Conservation (phyloP, 139 green algal species). For the Yamagishiella unicocca region DNA sequence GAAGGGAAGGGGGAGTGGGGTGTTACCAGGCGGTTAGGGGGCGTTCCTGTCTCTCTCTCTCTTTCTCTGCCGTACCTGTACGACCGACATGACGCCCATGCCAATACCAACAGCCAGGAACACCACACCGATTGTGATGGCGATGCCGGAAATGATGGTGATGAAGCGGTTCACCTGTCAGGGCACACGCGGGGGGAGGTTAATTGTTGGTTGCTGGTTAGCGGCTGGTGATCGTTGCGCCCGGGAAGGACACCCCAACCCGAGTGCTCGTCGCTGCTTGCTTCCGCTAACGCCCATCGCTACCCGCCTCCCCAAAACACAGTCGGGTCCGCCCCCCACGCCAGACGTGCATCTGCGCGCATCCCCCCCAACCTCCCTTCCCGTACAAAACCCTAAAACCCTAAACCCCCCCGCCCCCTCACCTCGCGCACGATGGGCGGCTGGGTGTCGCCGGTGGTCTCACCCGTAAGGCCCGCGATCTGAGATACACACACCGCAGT, state of each 20-base stretch:
- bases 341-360: no score
- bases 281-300: no score
- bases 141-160: slow-evolving; percentile 53
- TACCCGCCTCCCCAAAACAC: no score
- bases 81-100: slow-evolving; percentile 39
- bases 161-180: slow-evolving; percentile 60
- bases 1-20: not conserved
- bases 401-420: not conserved
- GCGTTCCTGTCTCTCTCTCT: not conserved
- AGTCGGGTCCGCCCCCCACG: no score
- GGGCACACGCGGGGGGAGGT: not conserved
- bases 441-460: slow-evolving; percentile 51
- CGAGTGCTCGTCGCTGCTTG: no score
- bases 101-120: slow-evolving; percentile 55
- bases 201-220: no score
- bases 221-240: no score
- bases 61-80: slow-evolving; percentile 17
- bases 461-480: slow-evolving; percentile 57
- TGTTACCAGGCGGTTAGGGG: not conserved
- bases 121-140: slow-evolving; percentile 54
- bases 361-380: no score
- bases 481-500: slow-evolving; percentile 1
- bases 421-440: slow-evolving; percentile 58
- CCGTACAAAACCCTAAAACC: no score
- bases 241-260: no score